These are phyloP conservation scores for Hibiscus mutabilis DNA, from an alignment of 345 rosid species.

Conservation along the genomic window DNA sequence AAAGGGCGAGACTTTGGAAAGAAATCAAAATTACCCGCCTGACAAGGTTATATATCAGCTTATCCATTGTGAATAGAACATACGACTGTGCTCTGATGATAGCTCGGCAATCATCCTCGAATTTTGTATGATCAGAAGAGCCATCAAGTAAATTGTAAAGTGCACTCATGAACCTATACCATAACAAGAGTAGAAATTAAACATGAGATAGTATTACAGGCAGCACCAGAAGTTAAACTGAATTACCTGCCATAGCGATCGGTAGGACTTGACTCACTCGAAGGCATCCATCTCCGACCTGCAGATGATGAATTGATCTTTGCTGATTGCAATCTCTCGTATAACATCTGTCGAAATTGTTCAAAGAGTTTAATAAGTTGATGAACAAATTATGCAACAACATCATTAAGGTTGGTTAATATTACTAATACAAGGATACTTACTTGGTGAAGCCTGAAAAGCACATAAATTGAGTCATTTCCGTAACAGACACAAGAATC, in stretches of 20 bases:
- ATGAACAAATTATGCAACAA: slow-evolving; percentile 6
- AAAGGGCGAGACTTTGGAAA: background rate
- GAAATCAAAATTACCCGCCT: slow-evolving; percentile 49
- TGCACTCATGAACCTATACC: slow-evolving; percentile 77
- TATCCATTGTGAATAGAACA: slow-evolving; percentile 87
- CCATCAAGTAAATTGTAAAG: slow-evolving; percentile 89
- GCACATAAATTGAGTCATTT: slow-evolving; percentile 83
- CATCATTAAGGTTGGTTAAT: background rate
- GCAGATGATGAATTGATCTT: slow-evolving; percentile 83
- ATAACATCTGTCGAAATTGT: slow-evolving; percentile 49
- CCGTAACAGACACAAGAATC: slow-evolving; percentile 72
- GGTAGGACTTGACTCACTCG: slow-evolving; percentile 51
- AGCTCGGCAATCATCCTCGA: slow-evolving; percentile 94
- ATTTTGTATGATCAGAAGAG: slow-evolving; percentile 80
- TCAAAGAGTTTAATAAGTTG: slow-evolving; percentile 4
- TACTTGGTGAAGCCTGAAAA: slow-evolving; percentile 96
- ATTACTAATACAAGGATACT: slow-evolving; percentile 12
- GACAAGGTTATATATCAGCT: slow-evolving; percentile 78
- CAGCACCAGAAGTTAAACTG: background rate
- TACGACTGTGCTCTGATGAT: slow-evolving; percentile 91
- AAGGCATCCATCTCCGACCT: slow-evolving; percentile 78
- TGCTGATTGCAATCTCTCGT: slow-evolving; percentile 85
- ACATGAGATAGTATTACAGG: background rate
- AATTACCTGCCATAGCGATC: slow-evolving; percentile 81
- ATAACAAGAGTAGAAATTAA: background rate